Evolutionary conservation across 441 rosid species (phyloP).

Genomic region (Breynia disticha): DNA sequence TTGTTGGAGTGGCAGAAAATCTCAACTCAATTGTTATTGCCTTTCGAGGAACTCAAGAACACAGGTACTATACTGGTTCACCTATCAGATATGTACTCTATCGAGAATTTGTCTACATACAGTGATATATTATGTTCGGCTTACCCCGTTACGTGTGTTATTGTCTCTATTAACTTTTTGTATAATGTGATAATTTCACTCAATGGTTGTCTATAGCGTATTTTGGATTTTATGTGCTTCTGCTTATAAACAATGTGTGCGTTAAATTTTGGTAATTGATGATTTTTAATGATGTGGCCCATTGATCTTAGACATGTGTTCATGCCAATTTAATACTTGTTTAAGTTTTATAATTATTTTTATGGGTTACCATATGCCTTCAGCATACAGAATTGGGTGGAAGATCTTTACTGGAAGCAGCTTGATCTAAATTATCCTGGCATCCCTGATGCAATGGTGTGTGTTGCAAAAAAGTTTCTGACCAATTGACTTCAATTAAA

Average conservation of each 20-base stretch:
- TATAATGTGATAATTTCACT: no score
- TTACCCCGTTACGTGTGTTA: no score
- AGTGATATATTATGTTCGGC: no score
- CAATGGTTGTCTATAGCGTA: no score
- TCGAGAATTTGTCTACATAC: no score
- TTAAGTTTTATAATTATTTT: not conserved
- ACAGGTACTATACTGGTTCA: conserved; percentile 33
- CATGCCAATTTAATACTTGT: no score
- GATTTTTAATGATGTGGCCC: no score
- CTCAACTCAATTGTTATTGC: conserved; percentile 80
- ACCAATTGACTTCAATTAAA: not conserved
- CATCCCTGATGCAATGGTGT: conserved; percentile 92
- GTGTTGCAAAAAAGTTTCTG: conserved; percentile 11
- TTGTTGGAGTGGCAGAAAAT: conserved; percentile 82
- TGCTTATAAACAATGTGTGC: no score
- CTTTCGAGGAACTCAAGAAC: conserved; percentile 90
- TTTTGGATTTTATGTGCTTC: no score
- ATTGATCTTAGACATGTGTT: no score
- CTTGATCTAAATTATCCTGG: conserved; percentile 91
- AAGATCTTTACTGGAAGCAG: conserved; percentile 88
- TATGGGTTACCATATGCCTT: conserved; percentile 5
- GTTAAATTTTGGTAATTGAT: no score
- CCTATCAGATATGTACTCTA: not conserved
- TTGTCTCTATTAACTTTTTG: no score
- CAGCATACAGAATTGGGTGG: conserved; percentile 93